phyloP scores from a whole-genome alignment of 176 grass and related monocot species.

The Bonia amplexicaulis region DNA sequence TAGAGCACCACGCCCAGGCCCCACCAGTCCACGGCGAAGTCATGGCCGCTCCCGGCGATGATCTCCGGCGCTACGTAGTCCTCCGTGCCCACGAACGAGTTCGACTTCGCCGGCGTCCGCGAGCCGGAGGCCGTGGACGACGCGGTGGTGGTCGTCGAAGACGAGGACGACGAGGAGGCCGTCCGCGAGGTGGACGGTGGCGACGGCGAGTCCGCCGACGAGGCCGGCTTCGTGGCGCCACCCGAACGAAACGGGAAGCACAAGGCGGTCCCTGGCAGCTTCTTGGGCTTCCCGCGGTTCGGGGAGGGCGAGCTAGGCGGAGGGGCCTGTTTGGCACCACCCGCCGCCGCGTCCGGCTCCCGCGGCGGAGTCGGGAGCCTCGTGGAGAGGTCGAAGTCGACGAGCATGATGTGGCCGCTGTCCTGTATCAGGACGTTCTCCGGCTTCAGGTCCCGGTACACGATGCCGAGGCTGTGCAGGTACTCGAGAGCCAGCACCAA shows the following conservation, averaged over 20 bases:
- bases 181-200: slow-evolving; percentile 44
- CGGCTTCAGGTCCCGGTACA: slow-evolving; percentile 85
- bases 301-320: slow-evolving; percentile 17
- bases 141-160: slow-evolving; percentile 19
- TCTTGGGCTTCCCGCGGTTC: slow-evolving; percentile 26
- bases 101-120: slow-evolving; percentile 58
- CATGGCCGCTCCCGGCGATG: slow-evolving; percentile 80
- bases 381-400: slow-evolving; percentile 91
- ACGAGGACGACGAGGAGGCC: slow-evolving; percentile 33
- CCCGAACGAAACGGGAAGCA: slow-evolving; percentile 34
- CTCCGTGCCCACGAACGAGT: slow-evolving; percentile 98
- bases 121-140: slow-evolving; percentile 3
- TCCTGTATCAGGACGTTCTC: slow-evolving; percentile 77
- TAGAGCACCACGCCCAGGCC: slow-evolving; percentile 83
- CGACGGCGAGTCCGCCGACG: slow-evolving; percentile 33
- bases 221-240: neutral
- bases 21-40: slow-evolving; percentile 97
- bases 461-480: slow-evolving; percentile 74
- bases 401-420: slow-evolving; percentile 77
- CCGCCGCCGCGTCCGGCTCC: neutral
- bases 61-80: slow-evolving; percentile 99
- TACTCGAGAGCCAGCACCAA: slow-evolving; percentile 69
- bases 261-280: neutral
- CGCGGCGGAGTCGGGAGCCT: slow-evolving; percentile 39
- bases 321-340: neutral